phyloP scores from a whole-genome alignment of 2,329 filamentous ascomycete genomes.

The Aphanocladium album region DNA sequence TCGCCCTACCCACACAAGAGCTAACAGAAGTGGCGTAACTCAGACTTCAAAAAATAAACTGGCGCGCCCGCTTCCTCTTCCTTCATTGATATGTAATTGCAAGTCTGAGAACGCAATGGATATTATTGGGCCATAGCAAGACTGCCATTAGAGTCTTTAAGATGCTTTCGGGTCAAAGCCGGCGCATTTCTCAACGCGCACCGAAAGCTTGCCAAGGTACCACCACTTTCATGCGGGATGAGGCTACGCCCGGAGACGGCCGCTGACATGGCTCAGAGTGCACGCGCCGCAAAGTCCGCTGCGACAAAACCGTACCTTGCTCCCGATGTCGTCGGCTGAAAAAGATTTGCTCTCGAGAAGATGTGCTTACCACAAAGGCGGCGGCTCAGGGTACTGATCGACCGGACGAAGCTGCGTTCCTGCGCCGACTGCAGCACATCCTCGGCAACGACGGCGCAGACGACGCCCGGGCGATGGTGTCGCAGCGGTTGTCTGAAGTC shows the following conservation, averaged over 20 bases:
- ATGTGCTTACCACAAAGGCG: conserved; percentile 11
- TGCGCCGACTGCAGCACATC: not conserved
- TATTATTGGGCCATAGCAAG: too few species aligned
- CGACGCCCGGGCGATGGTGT: not conserved
- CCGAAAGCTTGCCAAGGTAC: not conserved
- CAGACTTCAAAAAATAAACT: too few species aligned
- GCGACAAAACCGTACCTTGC: conserved; percentile 19
- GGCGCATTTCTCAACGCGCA: not conserved
- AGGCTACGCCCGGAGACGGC: not conserved
- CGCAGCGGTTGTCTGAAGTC: not conserved
- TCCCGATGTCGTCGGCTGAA: conserved; percentile 14
- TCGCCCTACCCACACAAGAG: too few species aligned
- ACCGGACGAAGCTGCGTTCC: conserved; percentile 10
- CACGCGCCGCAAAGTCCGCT: conserved; percentile 17
- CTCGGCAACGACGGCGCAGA: not conserved
- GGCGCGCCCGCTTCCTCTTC: too few species aligned
- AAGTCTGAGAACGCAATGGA: too few species aligned
- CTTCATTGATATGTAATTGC: too few species aligned
- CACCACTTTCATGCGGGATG: not conserved
- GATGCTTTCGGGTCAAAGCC: not conserved
- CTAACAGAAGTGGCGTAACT: too few species aligned
- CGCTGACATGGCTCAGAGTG: conserved; percentile 12
- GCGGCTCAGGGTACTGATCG: not conserved
- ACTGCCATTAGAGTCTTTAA: too few species aligned
- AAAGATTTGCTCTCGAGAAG: conserved; percentile 13